Evolutionary conservation across 352 stramenopile genomes (phyloP).

Genomic region (Phytopythium ostracodes): DNA sequence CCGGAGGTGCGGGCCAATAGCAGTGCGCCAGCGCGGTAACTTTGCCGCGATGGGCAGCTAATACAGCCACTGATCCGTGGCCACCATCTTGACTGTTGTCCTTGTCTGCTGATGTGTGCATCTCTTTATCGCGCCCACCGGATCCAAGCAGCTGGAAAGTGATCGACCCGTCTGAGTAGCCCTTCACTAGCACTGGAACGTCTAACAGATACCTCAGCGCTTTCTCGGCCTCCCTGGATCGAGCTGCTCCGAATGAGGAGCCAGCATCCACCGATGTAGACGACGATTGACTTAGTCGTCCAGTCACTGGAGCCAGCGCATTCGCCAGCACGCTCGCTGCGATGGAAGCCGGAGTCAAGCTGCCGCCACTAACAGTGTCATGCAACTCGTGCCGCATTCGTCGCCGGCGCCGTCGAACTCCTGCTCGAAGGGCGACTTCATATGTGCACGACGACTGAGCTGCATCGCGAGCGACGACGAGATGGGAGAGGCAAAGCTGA

Average conservation of each 20-base stretch:
- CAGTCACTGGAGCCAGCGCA: slow-evolving; percentile 23
- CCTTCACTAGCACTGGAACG: slow-evolving; percentile 47
- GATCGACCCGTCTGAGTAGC: slow-evolving; percentile 44
- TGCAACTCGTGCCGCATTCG: slow-evolving; percentile 14
- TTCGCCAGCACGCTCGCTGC: slow-evolving; percentile 22
- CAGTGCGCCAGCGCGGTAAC: slow-evolving; percentile 50
- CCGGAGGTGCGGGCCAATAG: slow-evolving; percentile 19
- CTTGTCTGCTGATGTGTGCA: background rate
- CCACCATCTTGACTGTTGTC: slow-evolving; percentile 7
- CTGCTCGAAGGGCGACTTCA: slow-evolving; percentile 20
- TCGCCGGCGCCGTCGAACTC: slow-evolving; percentile 20
- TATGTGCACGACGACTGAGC: slow-evolving; percentile 28
- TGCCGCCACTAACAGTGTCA: slow-evolving; percentile 4
- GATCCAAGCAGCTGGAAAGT: slow-evolving; percentile 31
- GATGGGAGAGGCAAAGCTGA: slow-evolving; percentile 28
- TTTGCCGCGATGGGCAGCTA: slow-evolving; percentile 23
- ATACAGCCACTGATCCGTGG: background rate
- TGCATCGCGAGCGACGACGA: slow-evolving; percentile 40
- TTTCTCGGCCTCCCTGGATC: background rate
- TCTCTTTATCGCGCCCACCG: background rate
- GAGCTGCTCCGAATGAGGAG: background rate
- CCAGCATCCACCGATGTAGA: background rate
- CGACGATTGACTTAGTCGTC: background rate
- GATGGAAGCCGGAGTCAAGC: slow-evolving; percentile 11
- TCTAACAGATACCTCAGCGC: slow-evolving; percentile 36